Conservation (phyloP, 2,329 filamentous ascomycete species). For the Aspergillus phoenicis region DNA sequence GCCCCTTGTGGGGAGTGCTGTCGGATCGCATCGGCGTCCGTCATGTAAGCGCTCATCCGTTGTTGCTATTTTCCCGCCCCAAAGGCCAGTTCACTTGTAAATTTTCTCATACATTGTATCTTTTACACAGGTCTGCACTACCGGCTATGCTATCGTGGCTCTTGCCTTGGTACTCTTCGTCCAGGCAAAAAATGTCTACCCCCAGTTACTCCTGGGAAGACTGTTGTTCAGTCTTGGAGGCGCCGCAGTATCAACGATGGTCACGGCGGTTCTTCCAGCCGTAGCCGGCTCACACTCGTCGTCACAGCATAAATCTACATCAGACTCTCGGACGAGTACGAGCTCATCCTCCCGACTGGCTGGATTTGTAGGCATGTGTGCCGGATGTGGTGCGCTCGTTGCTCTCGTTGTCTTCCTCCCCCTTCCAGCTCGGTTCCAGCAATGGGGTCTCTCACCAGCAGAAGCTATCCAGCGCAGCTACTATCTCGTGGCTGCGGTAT, state of each 20-base stretch:
- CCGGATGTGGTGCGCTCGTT: slow-evolving; percentile 85
- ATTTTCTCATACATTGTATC: slow-evolving; percentile 4
- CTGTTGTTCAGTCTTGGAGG: slow-evolving; percentile 88
- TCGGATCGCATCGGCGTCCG: slow-evolving; percentile 53
- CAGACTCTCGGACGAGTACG: slow-evolving; percentile 13
- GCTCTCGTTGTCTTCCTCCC: slow-evolving; percentile 82
- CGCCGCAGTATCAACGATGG: slow-evolving; percentile 96
- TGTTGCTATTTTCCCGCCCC: neutral
- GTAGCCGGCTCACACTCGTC: slow-evolving; percentile 53
- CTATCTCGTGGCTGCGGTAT: slow-evolving; percentile 77
- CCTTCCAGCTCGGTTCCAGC: slow-evolving; percentile 77
- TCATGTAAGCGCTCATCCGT: slow-evolving; percentile 39
- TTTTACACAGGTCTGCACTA: slow-evolving; percentile 55
- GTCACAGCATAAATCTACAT: slow-evolving; percentile 16
- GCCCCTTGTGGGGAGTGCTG: slow-evolving; percentile 53
- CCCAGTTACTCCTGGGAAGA: slow-evolving; percentile 79
- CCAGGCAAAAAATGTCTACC: slow-evolving; percentile 83
- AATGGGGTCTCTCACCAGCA: slow-evolving; percentile 70
- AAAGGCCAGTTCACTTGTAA: neutral
- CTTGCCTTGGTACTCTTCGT: slow-evolving; percentile 77
- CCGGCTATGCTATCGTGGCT: slow-evolving; percentile 82
- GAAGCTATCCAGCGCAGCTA: slow-evolving; percentile 81
- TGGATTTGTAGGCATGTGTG: slow-evolving; percentile 88
- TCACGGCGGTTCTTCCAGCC: slow-evolving; percentile 86
- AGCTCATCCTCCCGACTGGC: slow-evolving; percentile 68